phyloP scores from a whole-genome alignment of 2,329 filamentous ascomycete genomes.

The Exophiala viscosa region DNA sequence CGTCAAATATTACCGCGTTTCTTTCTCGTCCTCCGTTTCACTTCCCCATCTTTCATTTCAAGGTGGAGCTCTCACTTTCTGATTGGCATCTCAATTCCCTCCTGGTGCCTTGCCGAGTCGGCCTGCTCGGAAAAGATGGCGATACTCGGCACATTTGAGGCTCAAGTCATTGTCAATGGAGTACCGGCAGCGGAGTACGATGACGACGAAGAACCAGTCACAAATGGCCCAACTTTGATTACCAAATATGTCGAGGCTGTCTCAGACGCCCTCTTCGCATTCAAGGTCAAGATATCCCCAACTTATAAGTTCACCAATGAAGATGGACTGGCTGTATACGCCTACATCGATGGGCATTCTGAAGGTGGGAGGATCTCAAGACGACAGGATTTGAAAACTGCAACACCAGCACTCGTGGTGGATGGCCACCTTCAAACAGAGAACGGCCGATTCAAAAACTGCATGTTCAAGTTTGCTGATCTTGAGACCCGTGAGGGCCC shows the following conservation, averaged over 20 bases:
- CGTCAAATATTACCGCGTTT: too few species aligned
- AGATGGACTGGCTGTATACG: conserved; percentile 27
- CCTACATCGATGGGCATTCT: conserved; percentile 9
- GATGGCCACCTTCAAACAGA: conserved; percentile 13
- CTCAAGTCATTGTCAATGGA: conserved; percentile 18
- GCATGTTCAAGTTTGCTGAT: conserved; percentile 26
- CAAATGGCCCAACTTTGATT: conserved; percentile 1
- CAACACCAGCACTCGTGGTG: not conserved
- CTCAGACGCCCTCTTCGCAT: conserved; percentile 4
- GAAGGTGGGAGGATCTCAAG: not conserved
- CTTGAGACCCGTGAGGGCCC: conserved; percentile 8
- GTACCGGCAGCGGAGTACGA: conserved; percentile 29
- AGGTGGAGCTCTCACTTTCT: not conserved
- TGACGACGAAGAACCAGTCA: conserved; percentile 19
- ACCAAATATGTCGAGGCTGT: conserved; percentile 25
- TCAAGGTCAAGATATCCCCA: conserved; percentile 12
- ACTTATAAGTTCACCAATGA: conserved; percentile 10
- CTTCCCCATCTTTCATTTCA: too few species aligned
- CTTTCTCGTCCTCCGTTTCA: too few species aligned
- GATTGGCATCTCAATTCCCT: not conserved
- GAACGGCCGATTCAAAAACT: not conserved
- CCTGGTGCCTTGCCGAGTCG: not conserved
- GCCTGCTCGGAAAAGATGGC: not conserved
- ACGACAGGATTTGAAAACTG: too few species aligned
- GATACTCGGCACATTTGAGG: conserved; percentile 2